Conservation (phyloP, 129 eudicot species). For the Saussurea involucrata region DNA sequence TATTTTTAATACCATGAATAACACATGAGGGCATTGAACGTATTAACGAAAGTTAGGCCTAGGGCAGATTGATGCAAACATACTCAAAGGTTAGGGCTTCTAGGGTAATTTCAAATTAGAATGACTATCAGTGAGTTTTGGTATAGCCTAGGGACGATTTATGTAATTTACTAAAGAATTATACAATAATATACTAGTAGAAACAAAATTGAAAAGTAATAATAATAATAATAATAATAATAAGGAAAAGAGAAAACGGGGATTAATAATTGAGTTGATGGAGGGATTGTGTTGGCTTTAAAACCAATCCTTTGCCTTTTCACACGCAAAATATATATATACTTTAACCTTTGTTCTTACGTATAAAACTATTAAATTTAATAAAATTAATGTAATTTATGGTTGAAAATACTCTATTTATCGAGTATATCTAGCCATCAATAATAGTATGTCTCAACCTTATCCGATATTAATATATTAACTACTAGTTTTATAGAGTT, state of each 20-base stretch:
- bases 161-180: neutral
- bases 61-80: neutral
- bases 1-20: neutral
- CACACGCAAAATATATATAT: conserved; percentile 12
- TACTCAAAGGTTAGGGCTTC: neutral
- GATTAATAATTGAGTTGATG: conserved; percentile 11
- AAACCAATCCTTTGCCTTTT: conserved; percentile 17
- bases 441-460: no score
- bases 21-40: neutral
- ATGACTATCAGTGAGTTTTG: neutral
- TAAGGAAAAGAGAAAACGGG: neutral
- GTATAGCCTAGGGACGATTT: neutral
- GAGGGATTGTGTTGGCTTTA: conserved; percentile 21
- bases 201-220: neutral
- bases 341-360: neutral
- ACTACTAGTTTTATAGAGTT: no score
- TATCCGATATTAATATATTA: no score
- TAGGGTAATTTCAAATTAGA: neutral
- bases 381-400: no score
- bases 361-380: no score
- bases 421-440: no score
- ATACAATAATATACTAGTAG: neutral
- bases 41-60: neutral
- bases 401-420: no score
- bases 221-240: neutral